Evolutionary conservation across 108 stramenopile species (phyloP).

Genomic region (Epipyxis sp.): DNA sequence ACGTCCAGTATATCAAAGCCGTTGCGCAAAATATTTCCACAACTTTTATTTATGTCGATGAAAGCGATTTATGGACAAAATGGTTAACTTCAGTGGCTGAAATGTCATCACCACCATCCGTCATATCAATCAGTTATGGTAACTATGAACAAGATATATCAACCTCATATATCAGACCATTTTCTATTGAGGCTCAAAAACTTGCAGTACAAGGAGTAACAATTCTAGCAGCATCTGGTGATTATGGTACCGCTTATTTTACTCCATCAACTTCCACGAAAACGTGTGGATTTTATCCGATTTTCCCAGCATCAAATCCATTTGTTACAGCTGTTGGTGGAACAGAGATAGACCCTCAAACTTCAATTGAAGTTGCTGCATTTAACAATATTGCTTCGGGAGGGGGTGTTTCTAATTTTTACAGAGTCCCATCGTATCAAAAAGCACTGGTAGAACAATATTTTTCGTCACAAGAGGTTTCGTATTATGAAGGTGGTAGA

Average conservation of each 20-base stretch:
- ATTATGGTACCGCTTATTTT: background rate
- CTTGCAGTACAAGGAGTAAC: background rate
- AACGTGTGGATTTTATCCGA: slow-evolving; percentile 8
- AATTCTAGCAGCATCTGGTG: background rate
- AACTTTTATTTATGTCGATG: background rate
- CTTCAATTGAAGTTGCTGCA: background rate
- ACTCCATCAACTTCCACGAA: background rate
- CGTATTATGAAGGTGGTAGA: background rate
- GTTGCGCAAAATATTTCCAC: background rate
- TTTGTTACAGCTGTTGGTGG: slow-evolving; percentile 22
- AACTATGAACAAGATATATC: background rate
- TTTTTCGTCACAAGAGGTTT: background rate
- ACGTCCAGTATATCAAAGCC: slow-evolving; percentile 23
- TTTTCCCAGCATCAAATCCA: slow-evolving; percentile 16
- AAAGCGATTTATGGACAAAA: background rate
- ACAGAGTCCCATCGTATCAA: background rate
- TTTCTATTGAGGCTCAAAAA: background rate
- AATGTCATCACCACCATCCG: background rate
- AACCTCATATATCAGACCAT: too few relatives aligned
- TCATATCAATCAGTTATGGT: background rate
- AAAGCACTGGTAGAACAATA: background rate
- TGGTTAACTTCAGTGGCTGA: background rate
- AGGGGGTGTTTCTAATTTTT: slow-evolving; percentile 18
- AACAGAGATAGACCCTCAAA: background rate
- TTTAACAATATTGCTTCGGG: slow-evolving; percentile 22